Evolutionary conservation across 1,139 yeast genomes (phyloP), one percentile per base, ranked within the genome.

Genomic region (Zygosaccharomyces sapae): DNA sequence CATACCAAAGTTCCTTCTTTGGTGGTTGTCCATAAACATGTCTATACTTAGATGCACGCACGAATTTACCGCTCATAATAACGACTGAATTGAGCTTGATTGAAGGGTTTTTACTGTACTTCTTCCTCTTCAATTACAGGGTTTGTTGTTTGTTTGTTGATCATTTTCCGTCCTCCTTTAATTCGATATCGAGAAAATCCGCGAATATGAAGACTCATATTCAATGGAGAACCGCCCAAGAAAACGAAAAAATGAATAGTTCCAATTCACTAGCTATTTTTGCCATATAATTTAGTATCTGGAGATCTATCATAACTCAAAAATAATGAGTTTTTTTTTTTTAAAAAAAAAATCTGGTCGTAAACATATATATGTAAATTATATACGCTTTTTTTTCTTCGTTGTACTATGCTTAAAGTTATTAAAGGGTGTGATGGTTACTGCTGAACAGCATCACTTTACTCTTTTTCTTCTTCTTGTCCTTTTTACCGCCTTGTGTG

Each of bases 21-120:
- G 87, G 76, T 13, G 94, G 79, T 69, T 90, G 97, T 39, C 97
- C 97, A 68, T 79, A 92, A 20, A 92, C 97, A 67, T 92, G 97
- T 66, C 98, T 87, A 65, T 83, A 92, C 66, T 92, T 92, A 27
- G 97, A 89, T 13, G 97, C 96, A 71, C 97, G 86, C 38, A 92
- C 97, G 65, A 89, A 88, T 67, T 86, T 83, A 38, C 95, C 95
- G 71, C 96, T 87, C 65, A 60, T 60, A 9, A 35, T 46, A 27
- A 13, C 44, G 38, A 38, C 36, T 39, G 38, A 31, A 36, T 12
- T 10, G 5, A 5, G 7, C 18, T 10, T 29, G 20, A 27, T 22
- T 33, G 38, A 12, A 19, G n/a, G 22, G 10, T 7, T 37, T 20
- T 5, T 35, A 16, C 6, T 8, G 16, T 33, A 6, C 35, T 33